Base-by-base conservation (phyloP, 2,329 filamentous ascomycete species). In the Thermoascus crustaceus region DNA sequence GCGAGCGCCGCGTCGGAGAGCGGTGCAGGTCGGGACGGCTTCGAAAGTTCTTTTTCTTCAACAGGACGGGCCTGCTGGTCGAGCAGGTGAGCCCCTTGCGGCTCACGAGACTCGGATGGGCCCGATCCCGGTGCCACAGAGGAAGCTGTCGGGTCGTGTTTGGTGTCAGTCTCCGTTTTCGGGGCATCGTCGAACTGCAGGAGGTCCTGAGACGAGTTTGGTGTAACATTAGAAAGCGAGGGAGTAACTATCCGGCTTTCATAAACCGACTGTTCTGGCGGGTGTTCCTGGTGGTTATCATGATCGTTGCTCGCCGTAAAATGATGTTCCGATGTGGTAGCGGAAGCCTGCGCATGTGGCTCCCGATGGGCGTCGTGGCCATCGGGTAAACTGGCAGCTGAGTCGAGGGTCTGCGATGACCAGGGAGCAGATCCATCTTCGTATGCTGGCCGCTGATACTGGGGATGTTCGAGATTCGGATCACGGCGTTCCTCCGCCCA, bases 151-250 rank as follows among this genome's bases (percentile, higher is more conserved):
- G n/a, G n/a, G n/a, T n/a, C n/a, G n/a, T n/a, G n/a, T n/a, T 27
- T 30, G 33, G 5, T 33, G 37, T 31, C 43, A 35, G 3, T 23
- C 33, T 7, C 19, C 34, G 7, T 40, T 11, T 32, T 30, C 9
- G 32, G 23, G 3, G 43, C 20, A 4, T 41, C 39, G 38, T 54
- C 49, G 10, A 58, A 37, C 13, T 58, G 56, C 20, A 59, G 48
- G 9, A 58, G 45, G 18, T 55, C 54, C 34, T 57, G 53, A 7
- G 56, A 59, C 10, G 55, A 55, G 17, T 45, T 46, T 3, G 52
- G 53, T 2, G 53, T 53, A 25, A 43, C 42, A 20, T 43, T 49
- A 7, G 53, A 53, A 8, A 49, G 24, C 6, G 42, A 44, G 3
- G 52, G 46, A 1, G 47, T 49, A 11, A 44, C 39, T 18, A 40